Evolutionary conservation across 1,139 yeast species (phyloP).

Genomic region (Hansenula anomala): DNA sequence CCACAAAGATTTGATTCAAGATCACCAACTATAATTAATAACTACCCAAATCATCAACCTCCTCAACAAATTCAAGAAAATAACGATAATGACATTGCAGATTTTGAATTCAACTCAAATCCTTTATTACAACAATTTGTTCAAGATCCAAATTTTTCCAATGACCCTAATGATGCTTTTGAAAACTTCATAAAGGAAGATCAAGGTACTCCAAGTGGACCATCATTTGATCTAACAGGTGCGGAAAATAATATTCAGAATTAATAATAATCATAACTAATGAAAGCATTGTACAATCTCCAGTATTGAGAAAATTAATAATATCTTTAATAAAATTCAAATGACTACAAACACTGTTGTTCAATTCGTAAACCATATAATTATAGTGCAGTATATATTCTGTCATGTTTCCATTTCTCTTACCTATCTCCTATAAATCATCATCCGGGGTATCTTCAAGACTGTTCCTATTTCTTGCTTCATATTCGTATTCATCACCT

Average conservation of each 20-base stretch:
- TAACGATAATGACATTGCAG: neutral
- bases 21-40: conserved; percentile 12
- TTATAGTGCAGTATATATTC: too few species aligned
- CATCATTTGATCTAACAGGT: neutral
- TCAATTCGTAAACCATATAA: too few species aligned
- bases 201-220: neutral
- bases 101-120: conserved; percentile 5
- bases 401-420: too few species aligned
- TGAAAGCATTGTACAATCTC: too few species aligned
- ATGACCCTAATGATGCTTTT: conserved; percentile 8
- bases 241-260: too few species aligned
- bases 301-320: too few species aligned
- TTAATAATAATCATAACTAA: too few species aligned
- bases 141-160: conserved; percentile 12
- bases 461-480: conserved; percentile 6
- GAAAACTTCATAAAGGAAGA: conserved; percentile 4
- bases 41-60: conserved; percentile 6
- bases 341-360: too few species aligned
- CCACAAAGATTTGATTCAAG: conserved; percentile 16
- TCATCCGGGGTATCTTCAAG: conserved; percentile 1
- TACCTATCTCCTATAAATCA: neutral
- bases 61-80: conserved; percentile 5
- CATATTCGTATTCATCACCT: neutral
- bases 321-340: too few species aligned
- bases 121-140: conserved; percentile 17